These are phyloP conservation scores for Lachnellula suecica DNA, from an alignment of 2,329 filamentous ascomycete genomes.

Conservation along the genomic window DNA sequence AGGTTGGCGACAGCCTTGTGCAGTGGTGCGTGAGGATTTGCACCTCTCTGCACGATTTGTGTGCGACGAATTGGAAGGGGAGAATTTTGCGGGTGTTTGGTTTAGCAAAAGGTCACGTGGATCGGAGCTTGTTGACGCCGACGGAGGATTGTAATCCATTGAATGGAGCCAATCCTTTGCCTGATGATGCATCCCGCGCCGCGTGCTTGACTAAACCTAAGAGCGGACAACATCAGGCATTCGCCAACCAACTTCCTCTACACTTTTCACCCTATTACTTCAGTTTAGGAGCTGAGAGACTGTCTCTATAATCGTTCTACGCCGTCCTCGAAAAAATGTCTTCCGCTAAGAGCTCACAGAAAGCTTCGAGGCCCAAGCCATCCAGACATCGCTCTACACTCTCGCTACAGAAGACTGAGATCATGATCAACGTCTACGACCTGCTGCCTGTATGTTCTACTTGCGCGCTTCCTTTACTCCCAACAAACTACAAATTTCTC, in stretches of 20 bases:
- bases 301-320: neutral
- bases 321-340: slow-evolving; percentile 19
- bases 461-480: too few relatives aligned
- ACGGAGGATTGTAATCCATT: too few relatives aligned
- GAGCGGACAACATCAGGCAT: neutral
- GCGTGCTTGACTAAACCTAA: too few relatives aligned
- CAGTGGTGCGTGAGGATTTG: slow-evolving; percentile 13
- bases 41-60: slow-evolving; percentile 18
- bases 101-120: too few relatives aligned
- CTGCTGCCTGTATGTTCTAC: slow-evolving; percentile 62
- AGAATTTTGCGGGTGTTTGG: too few relatives aligned
- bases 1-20: slow-evolving; percentile 28
- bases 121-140: too few relatives aligned
- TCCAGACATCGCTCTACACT: slow-evolving; percentile 64
- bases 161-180: too few relatives aligned
- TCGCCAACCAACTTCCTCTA: neutral
- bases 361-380: slow-evolving; percentile 15
- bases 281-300: neutral
- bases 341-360: slow-evolving; percentile 28
- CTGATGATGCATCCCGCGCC: too few relatives aligned
- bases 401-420: slow-evolving; percentile 70
- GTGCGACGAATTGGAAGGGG: slow-evolving; percentile 22
- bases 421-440: slow-evolving; percentile 77
- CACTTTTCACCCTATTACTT: neutral
- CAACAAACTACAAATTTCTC: too few relatives aligned